Evolutionary conservation across 1,139 yeast genomes (phyloP), one percentile per base, ranked within the genome.

Genomic region (Saccharomyces hybrid): DNA sequence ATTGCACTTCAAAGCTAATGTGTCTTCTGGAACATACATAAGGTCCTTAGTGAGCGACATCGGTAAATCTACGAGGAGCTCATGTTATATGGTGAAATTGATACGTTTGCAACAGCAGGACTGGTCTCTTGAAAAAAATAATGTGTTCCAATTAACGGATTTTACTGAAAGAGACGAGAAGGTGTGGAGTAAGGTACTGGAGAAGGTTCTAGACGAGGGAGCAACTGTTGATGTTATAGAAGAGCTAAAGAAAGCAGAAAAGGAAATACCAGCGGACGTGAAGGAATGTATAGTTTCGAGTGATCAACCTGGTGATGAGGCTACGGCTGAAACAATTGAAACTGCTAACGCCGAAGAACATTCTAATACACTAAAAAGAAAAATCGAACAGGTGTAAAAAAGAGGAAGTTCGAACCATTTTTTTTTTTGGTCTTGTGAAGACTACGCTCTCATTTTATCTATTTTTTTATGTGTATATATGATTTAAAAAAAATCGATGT

Each of bases 11-110:
- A 78, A 79, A 11, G 81, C 95, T 11, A 80, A 82, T 49, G 99
- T 93, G 0, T 87, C 97, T 0, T 89, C 98, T 0, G 99, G 99
- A 1, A 93, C 99, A 0, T 95, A 95, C 65, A 91, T 95, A 51
- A 79, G 99, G 61, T 87, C 97, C 14, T 74, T 95, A 55, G 78
- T 93, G 50, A 89, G 96, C 70, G 99, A 95, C 65, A 78, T 88
- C 51, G 98, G 97, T 1, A 79, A 88, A 58, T 86, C 93, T 0
- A 73, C 91, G 67, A 85, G 85, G 16, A 82, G 91, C 0, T 82
- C 90, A 16, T 90, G 96, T 0, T 91, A 89, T 66, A 91, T 95
- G 97, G 96, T 87, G 8, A 84, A 83, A 60, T 78, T 95, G 54
- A 79, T 82, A 6, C 79, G 99, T 64, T 68, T 74, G 8, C 77